These are phyloP conservation scores for Talaromyces sp. DNA, from an alignment of 2,329 filamentous ascomycete species.

Conservation along the genomic window DNA sequence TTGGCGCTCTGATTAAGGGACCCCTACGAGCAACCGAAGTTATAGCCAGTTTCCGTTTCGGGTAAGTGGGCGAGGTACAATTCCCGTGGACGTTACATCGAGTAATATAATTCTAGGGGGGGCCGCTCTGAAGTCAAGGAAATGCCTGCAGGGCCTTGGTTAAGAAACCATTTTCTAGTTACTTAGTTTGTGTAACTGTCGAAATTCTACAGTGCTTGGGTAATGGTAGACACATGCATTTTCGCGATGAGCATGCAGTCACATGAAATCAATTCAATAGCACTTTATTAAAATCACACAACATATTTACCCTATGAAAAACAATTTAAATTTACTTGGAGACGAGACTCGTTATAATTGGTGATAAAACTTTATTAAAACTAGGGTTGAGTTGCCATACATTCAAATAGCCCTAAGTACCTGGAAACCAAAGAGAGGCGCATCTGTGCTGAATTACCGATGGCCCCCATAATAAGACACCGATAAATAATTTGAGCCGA, in stretches of 20 bases:
- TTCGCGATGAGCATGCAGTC: not conserved
- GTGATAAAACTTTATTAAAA: too few species aligned
- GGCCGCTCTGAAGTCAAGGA: not conserved
- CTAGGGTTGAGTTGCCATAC: not conserved
- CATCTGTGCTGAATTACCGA: not conserved
- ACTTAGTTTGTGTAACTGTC: not conserved
- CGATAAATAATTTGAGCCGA: not conserved
- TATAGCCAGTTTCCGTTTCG: conserved; percentile 1
- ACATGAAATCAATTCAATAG: not conserved
- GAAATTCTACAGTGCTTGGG: not conserved
- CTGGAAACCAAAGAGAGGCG: not conserved
- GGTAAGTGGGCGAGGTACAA: not conserved
- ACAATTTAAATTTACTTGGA: not conserved
- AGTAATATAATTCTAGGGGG: not conserved
- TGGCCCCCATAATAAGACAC: not conserved
- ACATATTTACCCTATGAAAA: not conserved
- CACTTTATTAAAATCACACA: not conserved
- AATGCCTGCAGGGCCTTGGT: not conserved
- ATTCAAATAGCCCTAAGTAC: not conserved
- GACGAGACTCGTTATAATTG: not conserved
- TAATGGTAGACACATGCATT: not conserved
- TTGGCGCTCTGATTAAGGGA: not conserved
- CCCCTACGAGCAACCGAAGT: not conserved
- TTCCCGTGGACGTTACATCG: conserved; percentile 4
- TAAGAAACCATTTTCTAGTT: not conserved